Base-by-base conservation (phyloP, 2,329 filamentous ascomycete species). In the Apiospora arundinis region DNA sequence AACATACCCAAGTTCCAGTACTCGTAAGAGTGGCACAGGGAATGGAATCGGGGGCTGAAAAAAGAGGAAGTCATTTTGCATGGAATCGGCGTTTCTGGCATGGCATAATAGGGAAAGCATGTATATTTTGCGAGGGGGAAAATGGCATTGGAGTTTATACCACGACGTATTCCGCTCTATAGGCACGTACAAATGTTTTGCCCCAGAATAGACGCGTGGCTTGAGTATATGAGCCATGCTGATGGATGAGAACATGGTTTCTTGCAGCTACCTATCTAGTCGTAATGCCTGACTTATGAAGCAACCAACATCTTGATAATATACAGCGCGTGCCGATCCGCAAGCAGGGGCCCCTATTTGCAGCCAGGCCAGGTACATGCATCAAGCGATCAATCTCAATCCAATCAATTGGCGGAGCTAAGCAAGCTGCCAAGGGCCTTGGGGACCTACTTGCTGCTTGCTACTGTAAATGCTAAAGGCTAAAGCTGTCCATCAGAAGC, bases 1-100 rank as follows among this genome's bases (percentile, higher is more conserved):
- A 70, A 65, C 52, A 48, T 70, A 21, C 68, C 68, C 68, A 70
- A 65, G 25, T 70, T 70, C 16, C 68, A 37, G 37, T 70, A 60
- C 25, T 70, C 40, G 4, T 60, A n/a, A 70, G 46, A 48, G 46
- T 42, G 16, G 25, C 8, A n/a, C 14, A 28, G 42, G 32, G 40
- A 67, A 37, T 45, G 46, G 45, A 18, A 44, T n/a, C 21, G 23
- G 67, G 46, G 46, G 18, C 25, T 14, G 49, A 46, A 48, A n/a
- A n/a, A n/a, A 32, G 56, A 40, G n/a, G 32, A 63, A 21, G 37
- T 40, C 42, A 37, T 69, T 49, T 52, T 69, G 67, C 67, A 69
- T 69, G 46, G 67, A 56, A 49, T 40, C 28, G 67, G 67, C 67
- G 67, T 69, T 69, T 42, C 37, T 49, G 67, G 67, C 46, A 52